Evolutionary conservation across 2,329 filamentous ascomycete species (phyloP).

Genomic region (Ceratocystis destructans): DNA sequence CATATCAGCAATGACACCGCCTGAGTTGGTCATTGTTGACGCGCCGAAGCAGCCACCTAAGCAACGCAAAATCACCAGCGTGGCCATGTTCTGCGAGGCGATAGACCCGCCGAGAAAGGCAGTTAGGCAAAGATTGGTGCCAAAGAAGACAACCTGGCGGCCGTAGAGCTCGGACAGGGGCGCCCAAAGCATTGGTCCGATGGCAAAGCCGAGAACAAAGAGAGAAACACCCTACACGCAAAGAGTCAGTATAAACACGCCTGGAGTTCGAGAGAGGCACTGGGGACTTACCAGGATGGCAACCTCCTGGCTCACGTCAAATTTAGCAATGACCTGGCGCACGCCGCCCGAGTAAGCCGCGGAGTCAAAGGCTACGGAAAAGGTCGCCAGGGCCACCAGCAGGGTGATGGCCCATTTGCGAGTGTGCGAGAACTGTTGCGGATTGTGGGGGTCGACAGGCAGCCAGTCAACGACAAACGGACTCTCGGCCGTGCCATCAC

Average conservation of each 20-base stretch:
- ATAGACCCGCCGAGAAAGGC: constrained; percentile 49
- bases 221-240: constrained; percentile 39
- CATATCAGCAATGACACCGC: constrained; percentile 51
- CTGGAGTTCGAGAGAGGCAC: neutral
- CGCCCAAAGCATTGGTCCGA: constrained; percentile 52
- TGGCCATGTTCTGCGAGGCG: constrained; percentile 42
- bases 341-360: constrained; percentile 52
- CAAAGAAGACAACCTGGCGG: constrained; percentile 44
- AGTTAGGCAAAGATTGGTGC: constrained; percentile 43
- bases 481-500: constrained; percentile 50
- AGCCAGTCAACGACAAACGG: constrained; percentile 58
- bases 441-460: constrained; percentile 51
- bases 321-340: constrained; percentile 39
- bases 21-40: constrained; percentile 48
- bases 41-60: constrained; percentile 50
- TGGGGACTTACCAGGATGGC: constrained; percentile 33
- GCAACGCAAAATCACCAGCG: constrained; percentile 55
- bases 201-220: constrained; percentile 48
- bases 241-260: neutral
- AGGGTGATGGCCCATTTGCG: constrained; percentile 55
- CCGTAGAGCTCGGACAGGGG: constrained; percentile 52
- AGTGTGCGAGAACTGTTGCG: constrained; percentile 40
- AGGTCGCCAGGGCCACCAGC: constrained; percentile 47
- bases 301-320: constrained; percentile 37
- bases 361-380: constrained; percentile 56